A percentile compares a stretch with the other conserved stretches of the same genome.
Conservation (phyloP, 371 early-diverging fungal genomes). For the Mucor velutinosus region DNA sequence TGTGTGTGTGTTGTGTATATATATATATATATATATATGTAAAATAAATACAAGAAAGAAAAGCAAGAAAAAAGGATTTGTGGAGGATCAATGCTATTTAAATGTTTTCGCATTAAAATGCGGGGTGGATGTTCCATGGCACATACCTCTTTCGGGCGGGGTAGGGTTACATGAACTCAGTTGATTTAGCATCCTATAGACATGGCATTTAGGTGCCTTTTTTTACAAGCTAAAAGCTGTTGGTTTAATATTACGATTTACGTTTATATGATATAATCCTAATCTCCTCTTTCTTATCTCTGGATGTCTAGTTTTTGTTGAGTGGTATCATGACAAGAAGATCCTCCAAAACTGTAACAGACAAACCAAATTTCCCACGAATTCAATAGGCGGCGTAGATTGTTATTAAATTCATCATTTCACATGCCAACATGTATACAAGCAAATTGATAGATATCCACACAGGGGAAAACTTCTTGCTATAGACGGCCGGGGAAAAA, state of each 20-base stretch:
- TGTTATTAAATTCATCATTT: neutral
- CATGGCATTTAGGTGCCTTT: neutral
- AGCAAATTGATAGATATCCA: neutral
- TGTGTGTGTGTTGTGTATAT: neutral
- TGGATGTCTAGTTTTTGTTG: neutral
- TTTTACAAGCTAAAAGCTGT: neutral
- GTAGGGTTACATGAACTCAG: slow-evolving; percentile 16
- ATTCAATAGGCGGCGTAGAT: neutral
- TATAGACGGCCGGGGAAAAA: neutral
- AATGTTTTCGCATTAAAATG: slow-evolving; percentile 12
- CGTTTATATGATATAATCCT: neutral
- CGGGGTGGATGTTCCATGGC: slow-evolving; percentile 10
- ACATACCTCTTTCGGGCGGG: slow-evolving; percentile 10
- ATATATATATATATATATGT: neutral
- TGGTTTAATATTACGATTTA: neutral
- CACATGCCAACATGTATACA: neutral
- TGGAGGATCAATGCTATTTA: slow-evolving; percentile 4
- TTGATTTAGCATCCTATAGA: neutral
- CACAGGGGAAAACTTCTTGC: neutral
- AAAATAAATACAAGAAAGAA: slow-evolving; percentile 6
- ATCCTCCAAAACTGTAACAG: neutral
- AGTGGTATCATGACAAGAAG: neutral
- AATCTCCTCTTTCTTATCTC: neutral
- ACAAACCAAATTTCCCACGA: slow-evolving; percentile 8
- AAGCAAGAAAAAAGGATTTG: slow-evolving; percentile 1